Evolutionary conservation across 1,139 yeast genomes (phyloP).

Genomic region (Protomyces pachydermus): DNA sequence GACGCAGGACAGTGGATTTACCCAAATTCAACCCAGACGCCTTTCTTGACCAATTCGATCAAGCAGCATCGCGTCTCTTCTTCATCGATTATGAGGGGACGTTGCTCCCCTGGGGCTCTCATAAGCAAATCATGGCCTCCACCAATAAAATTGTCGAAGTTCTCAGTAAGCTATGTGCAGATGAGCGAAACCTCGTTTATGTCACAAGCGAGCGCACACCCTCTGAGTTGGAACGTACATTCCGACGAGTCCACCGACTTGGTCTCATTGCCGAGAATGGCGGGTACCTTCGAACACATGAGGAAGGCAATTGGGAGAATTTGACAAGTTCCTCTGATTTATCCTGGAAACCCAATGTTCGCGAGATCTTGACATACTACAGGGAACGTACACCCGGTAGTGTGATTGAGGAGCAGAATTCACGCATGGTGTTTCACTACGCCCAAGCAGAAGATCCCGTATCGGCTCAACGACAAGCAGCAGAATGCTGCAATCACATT

Average conservation of each 20-base stretch:
- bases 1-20: conserved; percentile 41
- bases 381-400: conserved; percentile 80
- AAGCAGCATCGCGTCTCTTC: conserved; percentile 37
- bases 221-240: conserved; percentile 50
- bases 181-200: conserved; percentile 62
- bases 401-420: conserved; percentile 64
- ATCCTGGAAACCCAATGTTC: conserved; percentile 60
- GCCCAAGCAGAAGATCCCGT: conserved; percentile 66
- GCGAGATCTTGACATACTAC: conserved; percentile 58
- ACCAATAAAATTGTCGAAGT: conserved; percentile 39
- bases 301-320: conserved; percentile 54
- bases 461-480: conserved; percentile 63
- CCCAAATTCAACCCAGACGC: conserved; percentile 36
- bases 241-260: conserved; percentile 59
- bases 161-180: conserved; percentile 48
- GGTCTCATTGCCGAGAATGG: conserved; percentile 92
- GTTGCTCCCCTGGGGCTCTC: conserved; percentile 31
- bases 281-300: conserved; percentile 45
- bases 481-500: conserved; percentile 79
- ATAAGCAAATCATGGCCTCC: conserved; percentile 35
- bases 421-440: conserved; percentile 68
- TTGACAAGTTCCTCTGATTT: conserved; percentile 52
- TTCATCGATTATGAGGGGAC: conserved; percentile 35
- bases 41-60: conserved; percentile 34
- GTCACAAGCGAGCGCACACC: conserved; percentile 43